Base-by-base conservation (phyloP, 2,329 filamentous ascomycete species). In the Paradendryphiella salina region DNA sequence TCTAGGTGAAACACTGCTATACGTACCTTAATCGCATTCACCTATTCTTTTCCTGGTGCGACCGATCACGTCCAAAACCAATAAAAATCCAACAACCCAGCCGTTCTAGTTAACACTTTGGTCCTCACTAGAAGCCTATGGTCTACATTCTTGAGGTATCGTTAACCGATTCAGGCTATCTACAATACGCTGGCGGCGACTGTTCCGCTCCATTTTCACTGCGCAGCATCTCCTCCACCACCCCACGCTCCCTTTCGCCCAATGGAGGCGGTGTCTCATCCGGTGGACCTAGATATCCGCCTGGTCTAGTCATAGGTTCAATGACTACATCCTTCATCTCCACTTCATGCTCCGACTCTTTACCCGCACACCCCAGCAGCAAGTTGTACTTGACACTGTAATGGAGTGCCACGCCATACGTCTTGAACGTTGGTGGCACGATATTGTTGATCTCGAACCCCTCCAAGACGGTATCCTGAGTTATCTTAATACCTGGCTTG, bases 361-460 rank as follows among this genome's bases (percentile, higher is more conserved):
- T 61, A 6, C 59, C 60, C 4, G 40, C 60, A 20, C 61, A 61
- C 10, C 57, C 59, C 4, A 66, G 36, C 28, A 61, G 40, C 8
- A 64, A 15, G n/a, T 57, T 52, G 10, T 60, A 59, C 18, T 42
- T 51, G 29, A 66, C 42, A 29, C 57, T 54, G 31, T 66, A 64
- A 4, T 29, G 34, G 13, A 59, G 31, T 5, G 57, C 53, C 1
- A 64, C 26, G 3, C 56, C 53, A 17, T 64, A 64, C 8, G 61
- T 62, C 15, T 44, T 54, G 26, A 66, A 66, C 1, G 54, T 54
- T 3, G 63, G 60, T 3, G 55, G 54, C 5, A 63, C 50, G 13
- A 54, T 40, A 4, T 37, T 52, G 44, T 47, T 62, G 41, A 63
- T 53, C 8, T 50, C 50, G 18, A 61, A 55, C 10, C 46, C 48